Conservation (phyloP, 768 basidiomycete species). For the Hygrocybe coccinea region DNA sequence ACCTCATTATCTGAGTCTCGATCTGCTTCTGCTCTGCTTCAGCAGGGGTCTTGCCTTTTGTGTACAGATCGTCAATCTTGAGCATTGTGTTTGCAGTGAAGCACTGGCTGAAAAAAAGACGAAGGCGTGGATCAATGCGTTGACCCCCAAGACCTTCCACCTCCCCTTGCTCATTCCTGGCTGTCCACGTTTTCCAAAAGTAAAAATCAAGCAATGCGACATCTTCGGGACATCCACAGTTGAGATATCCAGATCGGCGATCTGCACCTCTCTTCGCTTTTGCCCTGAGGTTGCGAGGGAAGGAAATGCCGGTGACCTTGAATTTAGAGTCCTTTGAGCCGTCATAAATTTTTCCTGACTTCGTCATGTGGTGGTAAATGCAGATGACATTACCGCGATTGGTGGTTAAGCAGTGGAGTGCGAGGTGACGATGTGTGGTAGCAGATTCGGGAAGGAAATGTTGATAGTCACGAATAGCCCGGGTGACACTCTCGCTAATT, state of each 20-base stretch:
- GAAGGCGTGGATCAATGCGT: neutral
- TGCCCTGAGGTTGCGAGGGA: neutral
- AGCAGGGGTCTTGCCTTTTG: neutral
- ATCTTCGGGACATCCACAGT: neutral
- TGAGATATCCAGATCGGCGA: neutral
- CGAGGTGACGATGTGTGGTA: neutral
- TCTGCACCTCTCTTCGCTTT: neutral
- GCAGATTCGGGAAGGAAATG: neutral
- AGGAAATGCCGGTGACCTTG: neutral
- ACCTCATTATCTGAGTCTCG: neutral
- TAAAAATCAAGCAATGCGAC: slow-evolving; percentile 3
- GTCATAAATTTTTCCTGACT: neutral
- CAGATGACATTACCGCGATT: neutral
- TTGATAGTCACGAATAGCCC: neutral
- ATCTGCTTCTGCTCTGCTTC: neutral
- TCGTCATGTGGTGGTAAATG: neutral
- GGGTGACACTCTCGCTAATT: neutral
- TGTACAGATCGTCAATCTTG: neutral
- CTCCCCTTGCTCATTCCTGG: neutral
- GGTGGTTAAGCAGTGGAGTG: neutral
- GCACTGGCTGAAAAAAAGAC: neutral
- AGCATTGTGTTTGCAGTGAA: neutral
- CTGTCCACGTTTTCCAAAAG: slow-evolving; percentile 8
- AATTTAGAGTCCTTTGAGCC: neutral
- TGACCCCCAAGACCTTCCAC: neutral